These are phyloP conservation scores for Eucalyptus brandiana DNA, from an alignment of 345 rosid species.

Conservation along the genomic window DNA sequence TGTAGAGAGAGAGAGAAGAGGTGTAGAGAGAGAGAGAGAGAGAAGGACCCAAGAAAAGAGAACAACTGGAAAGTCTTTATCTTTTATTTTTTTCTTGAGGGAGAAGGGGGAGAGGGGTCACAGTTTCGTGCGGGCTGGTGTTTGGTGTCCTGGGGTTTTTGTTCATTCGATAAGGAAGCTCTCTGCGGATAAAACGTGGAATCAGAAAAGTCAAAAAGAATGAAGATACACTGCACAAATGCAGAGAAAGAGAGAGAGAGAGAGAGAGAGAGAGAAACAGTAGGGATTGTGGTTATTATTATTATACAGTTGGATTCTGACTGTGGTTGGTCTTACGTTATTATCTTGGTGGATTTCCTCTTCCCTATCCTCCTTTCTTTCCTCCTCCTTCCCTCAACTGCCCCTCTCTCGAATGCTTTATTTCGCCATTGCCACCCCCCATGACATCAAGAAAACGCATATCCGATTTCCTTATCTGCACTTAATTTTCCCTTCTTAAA, in stretches of 20 bases:
- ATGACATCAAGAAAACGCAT: background rate
- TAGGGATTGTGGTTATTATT: background rate
- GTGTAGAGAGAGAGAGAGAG: background rate
- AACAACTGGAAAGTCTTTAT: background rate
- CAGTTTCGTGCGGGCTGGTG: conserved; percentile 12
- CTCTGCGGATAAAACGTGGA: background rate
- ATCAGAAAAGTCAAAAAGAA: background rate
- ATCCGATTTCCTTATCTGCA: background rate
- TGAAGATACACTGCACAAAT: background rate
- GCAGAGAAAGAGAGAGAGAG: background rate
- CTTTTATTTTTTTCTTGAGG: background rate
- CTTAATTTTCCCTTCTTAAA: background rate
- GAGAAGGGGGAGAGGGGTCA: background rate
- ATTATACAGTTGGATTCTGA: background rate
- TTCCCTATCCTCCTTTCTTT: background rate
- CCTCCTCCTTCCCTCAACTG: background rate
- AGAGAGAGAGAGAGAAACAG: background rate
- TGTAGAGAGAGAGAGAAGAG: background rate
- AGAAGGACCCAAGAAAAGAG: background rate
- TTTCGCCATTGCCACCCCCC: background rate
- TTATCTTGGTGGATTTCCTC: background rate
- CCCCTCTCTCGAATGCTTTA: background rate
- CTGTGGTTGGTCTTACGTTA: conserved; percentile 31
- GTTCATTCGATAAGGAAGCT: conserved; percentile 40
- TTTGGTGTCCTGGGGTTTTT: background rate